A percentile compares a stretch with the other conserved stretches of the same genome.
Conservation (phyloP, 2,329 filamentous ascomycete genomes). For the Fusarium protoensiforme region DNA sequence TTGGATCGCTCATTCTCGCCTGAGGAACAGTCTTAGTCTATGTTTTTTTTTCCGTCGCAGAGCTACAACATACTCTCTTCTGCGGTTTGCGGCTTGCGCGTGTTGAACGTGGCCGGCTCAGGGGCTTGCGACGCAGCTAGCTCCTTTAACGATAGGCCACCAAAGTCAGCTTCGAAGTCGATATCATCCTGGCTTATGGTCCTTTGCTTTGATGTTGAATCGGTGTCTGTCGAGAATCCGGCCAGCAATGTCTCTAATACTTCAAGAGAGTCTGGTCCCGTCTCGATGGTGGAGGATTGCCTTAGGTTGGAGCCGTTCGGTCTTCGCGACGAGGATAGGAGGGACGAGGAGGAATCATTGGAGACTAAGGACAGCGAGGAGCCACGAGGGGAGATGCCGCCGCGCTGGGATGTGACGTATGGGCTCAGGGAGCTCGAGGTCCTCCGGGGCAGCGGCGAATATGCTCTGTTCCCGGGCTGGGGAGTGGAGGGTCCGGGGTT, state of each 20-base stretch:
- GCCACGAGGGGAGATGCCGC: conserved; percentile 74
- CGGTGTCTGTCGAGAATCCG: conserved; percentile 37
- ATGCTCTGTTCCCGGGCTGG: conserved; percentile 72
- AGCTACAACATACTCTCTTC: conserved; percentile 74
- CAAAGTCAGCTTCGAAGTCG: conserved; percentile 80
- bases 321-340: conserved; percentile 71
- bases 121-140: conserved; percentile 61
- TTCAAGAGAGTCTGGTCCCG: conserved; percentile 76
- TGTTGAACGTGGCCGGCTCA: conserved; percentile 21
- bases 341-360: conserved; percentile 80
- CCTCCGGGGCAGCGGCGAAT: conserved; percentile 76
- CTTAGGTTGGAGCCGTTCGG: conserved; percentile 76
- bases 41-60: not conserved
- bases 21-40: conserved; percentile 42
- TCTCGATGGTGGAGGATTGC: conserved; percentile 62
- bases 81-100: conserved; percentile 68
- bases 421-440: conserved; percentile 76
- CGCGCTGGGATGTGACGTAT: conserved; percentile 74
- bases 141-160: conserved; percentile 78
- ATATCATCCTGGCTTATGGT: conserved; percentile 63
- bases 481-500: conserved; percentile 69
- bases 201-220: conserved; percentile 16
- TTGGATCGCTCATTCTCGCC: conserved; percentile 85
- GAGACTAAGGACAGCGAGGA: conserved; percentile 84
- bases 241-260: conserved; percentile 67